A percentile compares a stretch with the other conserved stretches of the same genome.
Evolutionary conservation across 2,329 filamentous ascomycete genomes (phyloP).

Genomic region (Colletotrichum cuscutae): DNA sequence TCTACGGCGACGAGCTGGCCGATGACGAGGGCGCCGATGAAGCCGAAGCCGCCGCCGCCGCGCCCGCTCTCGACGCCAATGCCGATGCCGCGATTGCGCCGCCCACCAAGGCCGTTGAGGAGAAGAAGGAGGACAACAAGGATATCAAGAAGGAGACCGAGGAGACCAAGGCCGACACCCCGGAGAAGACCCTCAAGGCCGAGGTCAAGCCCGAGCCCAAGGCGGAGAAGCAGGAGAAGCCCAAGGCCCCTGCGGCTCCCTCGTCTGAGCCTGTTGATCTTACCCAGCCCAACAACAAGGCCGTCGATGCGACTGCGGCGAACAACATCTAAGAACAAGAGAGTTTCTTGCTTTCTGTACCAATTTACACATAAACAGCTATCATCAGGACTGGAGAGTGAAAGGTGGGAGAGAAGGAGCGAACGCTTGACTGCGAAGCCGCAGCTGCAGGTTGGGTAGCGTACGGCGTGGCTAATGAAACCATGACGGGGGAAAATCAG

Average conservation of each 20-base stretch:
- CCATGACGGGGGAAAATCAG: slow-evolving; percentile 25
- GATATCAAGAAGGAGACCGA: slow-evolving; percentile 14
- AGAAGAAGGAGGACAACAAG: slow-evolving; percentile 1
- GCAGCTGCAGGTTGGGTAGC: neutral
- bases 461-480: slow-evolving; percentile 28
- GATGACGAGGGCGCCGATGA: slow-evolving; percentile 70
- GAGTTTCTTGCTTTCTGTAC: neutral
- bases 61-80: slow-evolving; percentile 42
- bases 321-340: slow-evolving; percentile 38
- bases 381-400: neutral
- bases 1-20: slow-evolving; percentile 89
- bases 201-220: slow-evolving; percentile 4
- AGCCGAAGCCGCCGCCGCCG: slow-evolving; percentile 15
- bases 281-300: slow-evolving; percentile 39
- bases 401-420: neutral
- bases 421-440: neutral
- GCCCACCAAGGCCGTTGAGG: slow-evolving; percentile 6
- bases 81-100: slow-evolving; percentile 25
- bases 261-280: slow-evolving; percentile 27
- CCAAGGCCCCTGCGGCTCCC: slow-evolving; percentile 22
- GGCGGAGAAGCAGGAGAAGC: slow-evolving; percentile 19
- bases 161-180: neutral
- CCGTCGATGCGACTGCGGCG: slow-evolving; percentile 45
- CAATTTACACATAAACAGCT: neutral
- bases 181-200: neutral